Evolutionary conservation across 345 rosid genomes (phyloP).

Genomic region (Dovyalis caffra): DNA sequence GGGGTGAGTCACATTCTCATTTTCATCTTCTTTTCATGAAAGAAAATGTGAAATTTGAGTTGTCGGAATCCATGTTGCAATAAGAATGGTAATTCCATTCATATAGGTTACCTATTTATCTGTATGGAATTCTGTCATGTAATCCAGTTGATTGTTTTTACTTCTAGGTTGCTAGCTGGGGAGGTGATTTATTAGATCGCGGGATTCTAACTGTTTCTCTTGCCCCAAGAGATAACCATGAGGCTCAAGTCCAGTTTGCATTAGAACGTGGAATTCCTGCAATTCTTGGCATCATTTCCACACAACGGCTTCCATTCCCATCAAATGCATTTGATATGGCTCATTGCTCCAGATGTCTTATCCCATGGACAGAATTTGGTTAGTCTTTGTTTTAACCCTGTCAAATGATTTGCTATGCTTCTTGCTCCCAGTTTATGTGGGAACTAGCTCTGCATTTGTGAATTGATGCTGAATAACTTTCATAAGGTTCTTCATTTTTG

Average conservation of each 20-base stretch:
- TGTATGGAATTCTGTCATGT: background rate
- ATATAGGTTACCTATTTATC: background rate
- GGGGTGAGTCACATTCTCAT: slow-evolving; percentile 56
- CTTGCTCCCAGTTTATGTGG: background rate
- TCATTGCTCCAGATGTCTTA: slow-evolving; percentile 99
- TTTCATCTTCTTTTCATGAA: background rate
- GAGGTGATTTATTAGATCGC: slow-evolving; percentile 91
- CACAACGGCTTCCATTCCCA: slow-evolving; percentile 95
- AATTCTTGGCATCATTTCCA: slow-evolving; percentile 91
- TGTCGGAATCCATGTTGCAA: background rate
- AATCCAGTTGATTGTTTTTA: slow-evolving; percentile 1
- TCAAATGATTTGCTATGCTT: background rate
- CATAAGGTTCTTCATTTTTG: background rate
- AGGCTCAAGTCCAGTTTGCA: slow-evolving; percentile 99
- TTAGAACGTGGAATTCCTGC: slow-evolving; percentile 99
- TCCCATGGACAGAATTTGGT: slow-evolving; percentile 99
- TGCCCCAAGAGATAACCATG: slow-evolving; percentile 98
- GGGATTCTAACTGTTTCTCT: slow-evolving; percentile 88
- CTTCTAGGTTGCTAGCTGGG: slow-evolving; percentile 97
- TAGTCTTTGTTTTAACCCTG: slow-evolving; percentile 9
- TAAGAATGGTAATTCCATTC: background rate
- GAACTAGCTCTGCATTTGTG: background rate
- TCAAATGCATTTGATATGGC: slow-evolving; percentile 98
- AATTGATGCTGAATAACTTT: background rate
- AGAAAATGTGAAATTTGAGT: background rate